Base-by-base conservation (phyloP, 2,329 filamentous ascomycete species). In the Beauveria sp. region DNA sequence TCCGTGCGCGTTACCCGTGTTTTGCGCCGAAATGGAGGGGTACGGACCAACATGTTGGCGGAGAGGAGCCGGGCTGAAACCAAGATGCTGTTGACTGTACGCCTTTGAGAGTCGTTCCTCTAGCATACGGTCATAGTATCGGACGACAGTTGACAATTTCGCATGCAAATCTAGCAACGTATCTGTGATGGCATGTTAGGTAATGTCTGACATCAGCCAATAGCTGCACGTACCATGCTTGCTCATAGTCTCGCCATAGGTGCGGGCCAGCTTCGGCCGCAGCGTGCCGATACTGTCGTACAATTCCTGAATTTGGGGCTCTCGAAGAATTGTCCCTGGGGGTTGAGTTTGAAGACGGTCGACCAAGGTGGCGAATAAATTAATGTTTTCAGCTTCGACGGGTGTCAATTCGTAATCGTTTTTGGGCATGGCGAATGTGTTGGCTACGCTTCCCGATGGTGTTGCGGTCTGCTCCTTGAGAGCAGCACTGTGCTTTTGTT, bases 231-330 rank as follows among this genome's bases (percentile, higher is more conserved):
- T 78, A 91, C 91, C 93, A 74, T 98, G 95, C 75, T 99, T 99
- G 83, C 95, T 98, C 95, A 99, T 98, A 0, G 95, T 97, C 77
- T 99, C 95, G 60, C 95, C 95, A 71, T 98, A 97, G 0, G 93
- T 97, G 62, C 95, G 85, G 5, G 95, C 95, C 60, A 99, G 80
- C 74, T 99, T 99, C 1, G 95, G 95, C 55, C 95, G 85, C 65
- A 99, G 78, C 18, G 91, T 83, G n/a, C 93, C 92, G 68, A 99
- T 98, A 68, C 93, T 96, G 70, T 98, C 95, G 72, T 99, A 99
- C 5, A 99, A 80, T 75, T 99, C 95, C 74, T 99, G 95, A 56
- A 99, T 97, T 72, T 98, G 95, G 1, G 95, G 95, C 70, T 99
- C 95, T 54, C 95, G 84, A n/a, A 99, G 76, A 58, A 99, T 97